Evolutionary conservation across 2,329 filamentous ascomycete species (phyloP).

Genomic region (Xylariaceae sp.): DNA sequence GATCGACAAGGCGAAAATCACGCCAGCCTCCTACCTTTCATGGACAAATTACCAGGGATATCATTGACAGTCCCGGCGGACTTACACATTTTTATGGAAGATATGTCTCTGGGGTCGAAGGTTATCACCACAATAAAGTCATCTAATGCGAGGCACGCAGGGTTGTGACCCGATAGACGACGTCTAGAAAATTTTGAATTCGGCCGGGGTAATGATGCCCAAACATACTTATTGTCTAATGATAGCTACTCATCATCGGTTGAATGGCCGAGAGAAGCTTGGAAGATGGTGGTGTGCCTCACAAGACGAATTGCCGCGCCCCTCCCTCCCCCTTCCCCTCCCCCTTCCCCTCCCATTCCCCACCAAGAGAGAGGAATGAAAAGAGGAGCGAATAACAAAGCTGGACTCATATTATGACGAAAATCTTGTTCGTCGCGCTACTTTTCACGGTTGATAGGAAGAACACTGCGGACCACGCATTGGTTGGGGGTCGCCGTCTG

Average conservation of each 20-base stretch:
- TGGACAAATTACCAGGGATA: background rate
- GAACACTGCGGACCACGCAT: background rate
- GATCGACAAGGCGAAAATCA: no score
- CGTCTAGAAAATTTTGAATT: background rate
- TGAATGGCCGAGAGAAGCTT: background rate
- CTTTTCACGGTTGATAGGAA: background rate
- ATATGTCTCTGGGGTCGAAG: background rate
- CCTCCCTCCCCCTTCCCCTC: no score
- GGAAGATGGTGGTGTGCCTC: background rate
- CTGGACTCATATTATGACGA: background rate
- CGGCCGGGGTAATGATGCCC: background rate
- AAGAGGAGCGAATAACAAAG: background rate
- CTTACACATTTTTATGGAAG: background rate
- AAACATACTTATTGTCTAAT: background rate
- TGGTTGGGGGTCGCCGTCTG: background rate
- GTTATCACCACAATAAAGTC: background rate
- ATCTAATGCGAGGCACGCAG: background rate
- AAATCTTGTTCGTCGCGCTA: background rate
- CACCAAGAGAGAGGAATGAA: background rate
- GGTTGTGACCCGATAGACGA: background rate
- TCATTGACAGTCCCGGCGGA: background rate
- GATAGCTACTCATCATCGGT: background rate
- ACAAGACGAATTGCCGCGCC: no score
- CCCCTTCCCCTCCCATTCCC: no score
- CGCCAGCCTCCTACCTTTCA: background rate